Percentiles rank a stretch among this genome's conserved stretches.
Conservation (phyloP, 805 yeast species). For the Cyberlindnera petersonii region DNA sequence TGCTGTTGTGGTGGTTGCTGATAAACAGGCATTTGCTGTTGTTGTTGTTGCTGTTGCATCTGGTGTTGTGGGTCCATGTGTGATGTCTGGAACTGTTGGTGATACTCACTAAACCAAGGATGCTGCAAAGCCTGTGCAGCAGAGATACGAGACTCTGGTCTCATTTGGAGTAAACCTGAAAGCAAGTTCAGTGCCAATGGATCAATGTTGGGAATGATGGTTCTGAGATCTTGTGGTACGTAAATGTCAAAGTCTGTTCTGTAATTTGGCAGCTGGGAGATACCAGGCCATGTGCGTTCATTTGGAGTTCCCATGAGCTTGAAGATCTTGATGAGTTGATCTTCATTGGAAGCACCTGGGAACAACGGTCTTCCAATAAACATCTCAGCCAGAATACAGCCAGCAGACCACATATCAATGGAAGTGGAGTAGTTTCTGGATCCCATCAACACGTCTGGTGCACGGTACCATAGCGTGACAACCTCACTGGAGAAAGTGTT, state of each 20-base stretch:
- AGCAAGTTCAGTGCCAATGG: slow-evolving; percentile 78
- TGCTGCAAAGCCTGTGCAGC: slow-evolving; percentile 90
- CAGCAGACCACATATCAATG: slow-evolving; percentile 98
- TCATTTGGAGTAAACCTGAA: slow-evolving; percentile 75
- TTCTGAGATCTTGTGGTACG: slow-evolving; percentile 82
- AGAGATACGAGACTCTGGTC: slow-evolving; percentile 89
- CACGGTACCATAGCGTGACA: slow-evolving; percentile 96
- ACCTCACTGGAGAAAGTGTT: slow-evolving; percentile 97
- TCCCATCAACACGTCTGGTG: slow-evolving; percentile 94
- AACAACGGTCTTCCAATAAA: slow-evolving; percentile 95
- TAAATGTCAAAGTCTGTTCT: slow-evolving; percentile 79
- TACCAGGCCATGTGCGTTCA: slow-evolving; percentile 97
- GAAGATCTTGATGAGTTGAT: slow-evolving; percentile 87
- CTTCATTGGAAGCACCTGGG: slow-evolving; percentile 95
- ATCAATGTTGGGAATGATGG: slow-evolving; percentile 75
- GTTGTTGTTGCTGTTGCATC: slow-evolving; percentile 14
- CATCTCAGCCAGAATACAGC: slow-evolving; percentile 98
- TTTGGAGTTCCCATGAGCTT: slow-evolving; percentile 95
- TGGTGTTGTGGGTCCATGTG: slow-evolving; percentile 15
- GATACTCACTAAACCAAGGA: slow-evolving; percentile 85
- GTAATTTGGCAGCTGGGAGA: slow-evolving; percentile 83
- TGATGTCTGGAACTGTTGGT: slow-evolving; percentile 27
- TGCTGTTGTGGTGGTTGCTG: slow-evolving; percentile 9
- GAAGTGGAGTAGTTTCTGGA: slow-evolving; percentile 95
- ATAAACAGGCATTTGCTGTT: slow-evolving; percentile 9